Evolutionary conservation across 257 asterid species (phyloP).

Genomic region (Verbena officinalis): DNA sequence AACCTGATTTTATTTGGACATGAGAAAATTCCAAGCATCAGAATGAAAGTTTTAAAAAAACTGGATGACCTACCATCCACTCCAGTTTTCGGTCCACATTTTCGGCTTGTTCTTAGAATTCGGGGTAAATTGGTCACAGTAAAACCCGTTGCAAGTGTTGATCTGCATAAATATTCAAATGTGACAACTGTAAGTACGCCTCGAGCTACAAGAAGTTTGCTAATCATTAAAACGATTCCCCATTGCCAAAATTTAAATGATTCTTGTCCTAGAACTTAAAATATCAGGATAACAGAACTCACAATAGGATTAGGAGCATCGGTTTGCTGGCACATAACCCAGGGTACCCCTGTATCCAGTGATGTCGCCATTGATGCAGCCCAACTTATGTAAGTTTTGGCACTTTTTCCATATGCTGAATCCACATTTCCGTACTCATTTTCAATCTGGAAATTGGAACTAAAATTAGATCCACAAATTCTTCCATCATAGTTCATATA

Average conservation of each 20-base stretch:
- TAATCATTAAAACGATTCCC: neutral
- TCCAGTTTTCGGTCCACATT: slow-evolving; percentile 98
- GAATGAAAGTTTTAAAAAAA: neutral
- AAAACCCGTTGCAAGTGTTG: slow-evolving; percentile 93
- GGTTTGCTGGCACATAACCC: slow-evolving; percentile 94
- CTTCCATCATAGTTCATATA: neutral
- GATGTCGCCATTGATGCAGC: slow-evolving; percentile 90
- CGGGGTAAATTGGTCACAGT: slow-evolving; percentile 91
- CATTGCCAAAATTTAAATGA: neutral
- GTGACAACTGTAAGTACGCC: too few species aligned
- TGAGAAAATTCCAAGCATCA: neutral
- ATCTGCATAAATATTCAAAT: too few species aligned
- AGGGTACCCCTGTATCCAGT: slow-evolving; percentile 82
- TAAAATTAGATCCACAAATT: too few species aligned
- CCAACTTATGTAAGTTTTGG: slow-evolving; percentile 79
- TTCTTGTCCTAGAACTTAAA: too few species aligned
- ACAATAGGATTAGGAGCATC: slow-evolving; percentile 93
- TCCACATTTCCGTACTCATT: slow-evolving; percentile 87
- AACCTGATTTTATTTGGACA: slow-evolving; percentile 53
- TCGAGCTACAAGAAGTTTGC: too few species aligned
- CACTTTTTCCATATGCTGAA: slow-evolving; percentile 59
- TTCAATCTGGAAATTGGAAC: slow-evolving; percentile 57
- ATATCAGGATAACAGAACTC: too few species aligned
- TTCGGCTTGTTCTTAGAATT: slow-evolving; percentile 76
- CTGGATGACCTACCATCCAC: slow-evolving; percentile 69